A percentile compares a stretch with the other conserved stretches of the same genome.
Evolutionary conservation across 2,329 filamentous ascomycete genomes (phyloP).

Genomic region (Hirsutella minnesotensis): DNA sequence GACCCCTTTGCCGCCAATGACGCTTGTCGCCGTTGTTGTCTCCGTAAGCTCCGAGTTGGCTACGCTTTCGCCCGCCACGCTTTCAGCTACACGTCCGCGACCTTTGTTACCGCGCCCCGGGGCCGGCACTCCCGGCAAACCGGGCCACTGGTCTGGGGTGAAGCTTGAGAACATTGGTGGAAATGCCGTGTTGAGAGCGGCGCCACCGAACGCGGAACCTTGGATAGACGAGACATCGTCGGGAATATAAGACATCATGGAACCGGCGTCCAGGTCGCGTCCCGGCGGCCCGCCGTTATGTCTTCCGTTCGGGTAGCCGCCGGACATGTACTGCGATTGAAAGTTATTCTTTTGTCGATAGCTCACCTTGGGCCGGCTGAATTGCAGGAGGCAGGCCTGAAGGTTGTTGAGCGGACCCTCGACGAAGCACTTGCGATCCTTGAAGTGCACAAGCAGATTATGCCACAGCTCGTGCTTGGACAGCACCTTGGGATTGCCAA

Average conservation of each 20-base stretch:
- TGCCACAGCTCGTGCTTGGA: conserved; percentile 98
- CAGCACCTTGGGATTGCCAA: conserved; percentile 93
- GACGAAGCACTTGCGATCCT: conserved; percentile 89
- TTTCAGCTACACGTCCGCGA: conserved; percentile 58
- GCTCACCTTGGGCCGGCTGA: conserved; percentile 83
- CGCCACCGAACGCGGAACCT: conserved; percentile 78
- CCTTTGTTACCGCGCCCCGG: conserved; percentile 55
- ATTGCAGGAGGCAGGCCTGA: conserved; percentile 90
- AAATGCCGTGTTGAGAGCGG: conserved; percentile 62
- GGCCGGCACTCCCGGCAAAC: conserved; percentile 52
- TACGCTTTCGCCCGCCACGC: conserved; percentile 82
- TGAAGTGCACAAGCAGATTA: conserved; percentile 88
- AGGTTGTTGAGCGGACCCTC: conserved; percentile 91
- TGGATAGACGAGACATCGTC: conserved; percentile 96
- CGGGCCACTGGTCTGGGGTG: conserved; percentile 77
- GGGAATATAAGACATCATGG: conserved; percentile 88
- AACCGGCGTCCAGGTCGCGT: conserved; percentile 64
- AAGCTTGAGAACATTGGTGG: conserved; percentile 95
- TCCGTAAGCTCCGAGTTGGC: conserved; percentile 87
- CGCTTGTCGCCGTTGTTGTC: conserved; percentile 48
- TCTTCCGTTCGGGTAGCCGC: conserved; percentile 26
- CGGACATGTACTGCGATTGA: conserved; percentile 56
- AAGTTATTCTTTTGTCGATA: conserved; percentile 75
- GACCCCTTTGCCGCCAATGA: conserved; percentile 62
- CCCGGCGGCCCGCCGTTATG: conserved; percentile 27